These are phyloP conservation scores for Cladosporium velox DNA, from an alignment of 2,329 filamentous ascomycete genomes.

Conservation along the genomic window DNA sequence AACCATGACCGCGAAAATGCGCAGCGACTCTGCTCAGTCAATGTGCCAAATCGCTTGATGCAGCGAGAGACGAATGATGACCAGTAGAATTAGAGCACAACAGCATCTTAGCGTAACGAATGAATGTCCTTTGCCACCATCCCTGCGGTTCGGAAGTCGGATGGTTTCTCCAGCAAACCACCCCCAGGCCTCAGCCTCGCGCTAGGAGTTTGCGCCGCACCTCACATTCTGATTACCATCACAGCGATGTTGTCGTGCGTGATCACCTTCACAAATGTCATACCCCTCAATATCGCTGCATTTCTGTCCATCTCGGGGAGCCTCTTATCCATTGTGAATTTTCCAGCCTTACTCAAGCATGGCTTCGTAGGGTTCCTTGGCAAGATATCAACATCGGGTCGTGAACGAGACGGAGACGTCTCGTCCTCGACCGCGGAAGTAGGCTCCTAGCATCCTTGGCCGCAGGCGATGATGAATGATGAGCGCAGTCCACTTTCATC, in stretches of 20 bases:
- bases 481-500: not conserved
- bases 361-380: not conserved
- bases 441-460: not conserved
- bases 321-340: not conserved
- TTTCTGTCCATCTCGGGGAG: not conserved
- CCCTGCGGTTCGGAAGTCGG: not conserved
- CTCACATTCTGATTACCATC: not conserved
- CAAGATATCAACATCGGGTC: not conserved
- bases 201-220: slow-evolving; percentile 1
- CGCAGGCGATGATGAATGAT: not conserved
- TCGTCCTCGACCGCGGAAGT: not conserved
- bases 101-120: no score
- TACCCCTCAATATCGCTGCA: no score
- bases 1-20: no score
- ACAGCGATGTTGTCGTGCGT: not conserved
- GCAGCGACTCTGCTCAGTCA: no score
- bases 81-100: not conserved
- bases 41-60: no score
- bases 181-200: not conserved
- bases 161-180: not conserved
- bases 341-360: not conserved
- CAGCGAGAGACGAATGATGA: not conserved
- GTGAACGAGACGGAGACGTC: not conserved
- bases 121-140: not conserved
- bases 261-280: not conserved